These are phyloP conservation scores for Quercus rubra DNA, from an alignment of 306 rosid species.

Conservation along the genomic window DNA sequence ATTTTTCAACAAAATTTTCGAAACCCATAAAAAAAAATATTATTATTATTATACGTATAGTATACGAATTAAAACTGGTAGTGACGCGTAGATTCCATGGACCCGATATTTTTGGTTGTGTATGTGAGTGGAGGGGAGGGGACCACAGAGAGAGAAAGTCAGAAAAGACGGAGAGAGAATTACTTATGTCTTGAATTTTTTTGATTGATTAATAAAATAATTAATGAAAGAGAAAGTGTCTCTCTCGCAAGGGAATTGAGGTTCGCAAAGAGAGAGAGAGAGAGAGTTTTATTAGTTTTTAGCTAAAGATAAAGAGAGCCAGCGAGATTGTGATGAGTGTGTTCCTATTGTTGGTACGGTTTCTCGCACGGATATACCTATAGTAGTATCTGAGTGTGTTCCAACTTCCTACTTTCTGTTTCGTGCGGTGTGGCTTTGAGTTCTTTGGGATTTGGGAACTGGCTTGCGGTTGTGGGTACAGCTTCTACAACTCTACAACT, in stretches of 20 bases:
- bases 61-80: background rate
- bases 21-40: too few species aligned
- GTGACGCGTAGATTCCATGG: constrained; percentile 23
- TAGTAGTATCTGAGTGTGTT: background rate
- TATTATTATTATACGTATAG: constrained; percentile 9
- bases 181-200: background rate
- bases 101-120: constrained; percentile 4
- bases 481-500: too few species aligned
- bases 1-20: too few species aligned
- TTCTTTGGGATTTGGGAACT: too few species aligned
- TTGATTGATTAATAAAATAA: background rate
- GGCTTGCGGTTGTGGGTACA: too few species aligned
- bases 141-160: constrained; percentile 21
- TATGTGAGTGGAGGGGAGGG: constrained; percentile 10
- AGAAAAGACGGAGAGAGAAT: constrained; percentile 23
- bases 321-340: background rate
- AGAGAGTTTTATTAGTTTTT: too few species aligned
- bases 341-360: constrained; percentile 19
- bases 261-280: background rate
- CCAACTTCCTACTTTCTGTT: background rate
- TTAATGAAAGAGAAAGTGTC: constrained; percentile 26
- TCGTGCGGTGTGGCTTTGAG: background rate
- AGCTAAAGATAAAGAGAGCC: background rate
- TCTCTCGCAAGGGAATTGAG: constrained; percentile 21
- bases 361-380: constrained; percentile 25